Evolutionary conservation across 495 filamentous ascomycete species (phyloP), one percentile per base, ranked within the genome.

Genomic region (Penicillium tannophilum): DNA sequence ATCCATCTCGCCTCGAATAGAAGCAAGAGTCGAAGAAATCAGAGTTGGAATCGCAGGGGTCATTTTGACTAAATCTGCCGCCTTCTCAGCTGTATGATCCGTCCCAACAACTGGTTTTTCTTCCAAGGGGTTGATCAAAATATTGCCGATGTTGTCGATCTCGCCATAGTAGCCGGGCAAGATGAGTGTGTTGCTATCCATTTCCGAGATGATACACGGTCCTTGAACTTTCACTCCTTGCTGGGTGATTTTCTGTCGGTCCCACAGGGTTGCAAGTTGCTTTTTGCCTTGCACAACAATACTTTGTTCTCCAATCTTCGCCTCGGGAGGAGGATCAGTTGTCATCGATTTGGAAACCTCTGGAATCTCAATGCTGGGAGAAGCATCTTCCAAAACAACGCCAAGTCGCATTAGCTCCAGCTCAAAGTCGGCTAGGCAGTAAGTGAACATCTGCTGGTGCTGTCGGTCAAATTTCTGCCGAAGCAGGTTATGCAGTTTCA

Each of bases 141-240:
- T 79, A 58, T 82, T 82, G 3, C 76, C 77, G 14, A 79, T 71
- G 7, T 50, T 51, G 49, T 79, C 77, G 7, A 79, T 71, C 45
- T 79, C 75, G 14, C 69, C 77, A 36, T 66, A 68, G 43, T 72
- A 77, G 1, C 79, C 78, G 1, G 79, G 79, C 20, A 79, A 70
- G 28, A 82, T 76, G 0, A 81, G 60, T 0, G 79, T 81, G 59
- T 80, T 82, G 53, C 76, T 80, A 55, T 81, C 79, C 75, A 79
- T 81, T 43, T 82, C 77, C 4, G 71, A 75, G 46, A 82, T 65
- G 26, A 81, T 73, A 42, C 77, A 81, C 8, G 79, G 79, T 0
- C 79, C 79, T 1, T 55, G n/a, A 4, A 81, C 36, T 11, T 53
- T 53, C 6, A 75, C 57, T 6, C 77, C 78, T 12, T 76, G 63